Evolutionary conservation across 495 filamentous ascomycete genomes (phyloP), one percentile per base, ranked within the genome.

Genomic region (Stereocaulon alpinum): DNA sequence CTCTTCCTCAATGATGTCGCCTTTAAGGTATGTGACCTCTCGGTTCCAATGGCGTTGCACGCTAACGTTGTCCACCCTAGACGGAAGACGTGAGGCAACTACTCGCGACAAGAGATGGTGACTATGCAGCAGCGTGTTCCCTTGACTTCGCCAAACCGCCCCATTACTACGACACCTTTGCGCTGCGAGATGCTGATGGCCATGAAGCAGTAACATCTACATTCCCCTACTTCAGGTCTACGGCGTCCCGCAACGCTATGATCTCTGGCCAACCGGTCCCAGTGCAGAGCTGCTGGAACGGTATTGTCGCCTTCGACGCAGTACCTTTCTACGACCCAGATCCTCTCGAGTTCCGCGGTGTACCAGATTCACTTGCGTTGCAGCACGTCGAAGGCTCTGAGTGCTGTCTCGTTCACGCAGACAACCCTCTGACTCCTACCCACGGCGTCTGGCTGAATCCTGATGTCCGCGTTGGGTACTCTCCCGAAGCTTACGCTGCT

Each of bases 241-340:
- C 71, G 0, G 68, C 67, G 15, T 88, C 88, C 11, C 75, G 82
- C 40, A 66, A 76, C 11, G 82, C 86, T 0, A 72, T 89, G 32
- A 70, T 77, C 29, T 64, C 61, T 5, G 74, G 78, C 61, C 61
- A 71, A 4, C 82, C 87, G 0, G 77, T 91, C 7, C 85, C 82
- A 2, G 88, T 94, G 0, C 71, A 69, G 32, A 87, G 84, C 58
- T 95, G 89, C 69, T 95, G 89, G 89, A 93, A 93, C 55, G 88
- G 89, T 45, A 85, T 92, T 74, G 81, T 85, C 18, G 76, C 72
- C 14, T 79, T 85, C 72, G 73, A 79, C 14, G 76, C 84, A 6
- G 66, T 69, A 4, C 82, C 86, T 3, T 88, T 89, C 72, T 78
- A 80, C 60, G 51, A 18, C 60, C 61, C 3, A 60, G 27, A 15